These are phyloP conservation scores for Eucalyptus lansdowneana DNA, from an alignment of 345 rosid genomes.

Conservation along the genomic window DNA sequence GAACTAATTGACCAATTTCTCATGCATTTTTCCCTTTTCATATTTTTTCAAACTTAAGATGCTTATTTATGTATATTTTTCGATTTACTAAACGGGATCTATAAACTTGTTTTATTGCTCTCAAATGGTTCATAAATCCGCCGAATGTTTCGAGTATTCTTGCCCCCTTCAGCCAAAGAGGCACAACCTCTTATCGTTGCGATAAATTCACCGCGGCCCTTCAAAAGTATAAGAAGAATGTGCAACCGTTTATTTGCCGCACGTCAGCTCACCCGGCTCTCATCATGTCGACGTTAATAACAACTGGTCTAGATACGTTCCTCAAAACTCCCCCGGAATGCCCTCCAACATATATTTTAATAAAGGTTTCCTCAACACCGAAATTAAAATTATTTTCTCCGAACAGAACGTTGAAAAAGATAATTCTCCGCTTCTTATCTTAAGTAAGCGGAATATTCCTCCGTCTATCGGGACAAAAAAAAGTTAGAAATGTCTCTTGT, in stretches of 20 bases:
- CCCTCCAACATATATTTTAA: background rate
- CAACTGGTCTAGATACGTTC: background rate
- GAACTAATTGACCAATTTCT: no score
- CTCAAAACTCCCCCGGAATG: background rate
- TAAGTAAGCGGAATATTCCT: background rate
- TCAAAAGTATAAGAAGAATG: background rate
- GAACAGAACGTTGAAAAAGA: background rate
- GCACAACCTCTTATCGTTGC: background rate
- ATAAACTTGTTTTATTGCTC: background rate
- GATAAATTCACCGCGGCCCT: background rate
- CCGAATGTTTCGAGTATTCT: background rate
- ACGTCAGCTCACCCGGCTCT: background rate
- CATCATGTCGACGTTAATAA: rapidly evolving
- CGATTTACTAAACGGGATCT: background rate
- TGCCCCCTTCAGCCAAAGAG: background rate
- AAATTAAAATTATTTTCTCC: background rate
- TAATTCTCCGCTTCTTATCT: background rate
- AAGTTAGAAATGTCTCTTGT: background rate
- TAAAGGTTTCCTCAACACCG: background rate
- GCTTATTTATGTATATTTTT: background rate
- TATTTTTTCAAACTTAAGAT: background rate
- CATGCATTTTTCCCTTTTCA: background rate
- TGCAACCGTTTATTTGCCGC: background rate
- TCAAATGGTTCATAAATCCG: background rate
- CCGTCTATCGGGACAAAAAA: background rate